phyloP scores from a whole-genome alignment of 352 stramenopile genomes.

The Blastocystis sp. region DNA sequence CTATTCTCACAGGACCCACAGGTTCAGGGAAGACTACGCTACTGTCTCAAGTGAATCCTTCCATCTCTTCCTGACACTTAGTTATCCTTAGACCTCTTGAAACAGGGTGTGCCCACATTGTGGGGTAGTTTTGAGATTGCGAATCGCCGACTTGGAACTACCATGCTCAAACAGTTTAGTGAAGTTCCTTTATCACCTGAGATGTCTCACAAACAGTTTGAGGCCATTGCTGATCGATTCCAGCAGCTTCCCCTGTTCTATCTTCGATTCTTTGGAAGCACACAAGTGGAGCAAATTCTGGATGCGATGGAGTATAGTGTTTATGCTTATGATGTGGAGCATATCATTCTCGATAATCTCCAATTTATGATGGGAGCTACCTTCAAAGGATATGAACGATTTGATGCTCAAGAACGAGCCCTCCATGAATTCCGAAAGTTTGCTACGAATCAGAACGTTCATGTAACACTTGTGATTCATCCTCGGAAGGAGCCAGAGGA shows the following conservation, averaged over 20 bases:
- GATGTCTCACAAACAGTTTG: conserved; percentile 64
- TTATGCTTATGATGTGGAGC: conserved; percentile 92
- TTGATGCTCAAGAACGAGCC: conserved; percentile 76
- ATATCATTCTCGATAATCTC: conserved; percentile 98
- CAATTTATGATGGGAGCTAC: conserved; percentile 92
- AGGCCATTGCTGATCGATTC: conserved; percentile 76
- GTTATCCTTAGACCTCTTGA: conserved; percentile 79
- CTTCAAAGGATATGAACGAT: conserved; percentile 70
- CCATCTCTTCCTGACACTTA: conserved; percentile 63
- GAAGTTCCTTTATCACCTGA: conserved; percentile 15
- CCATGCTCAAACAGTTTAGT: conserved; percentile 87
- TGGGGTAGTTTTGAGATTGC: conserved; percentile 99
- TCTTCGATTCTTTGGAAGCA: conserved; percentile 93
- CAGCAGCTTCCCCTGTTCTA: conserved; percentile 91
- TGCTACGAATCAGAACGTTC: conserved; percentile 90
- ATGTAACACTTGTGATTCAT: conserved; percentile 95
- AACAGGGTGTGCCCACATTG: conserved; percentile 88
- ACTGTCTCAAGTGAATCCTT: conserved; percentile 71
- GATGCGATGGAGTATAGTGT: conserved; percentile 96
- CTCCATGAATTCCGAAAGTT: conserved; percentile 79
- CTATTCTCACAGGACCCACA: conserved; percentile 91
- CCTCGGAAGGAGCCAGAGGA: conserved; percentile 93
- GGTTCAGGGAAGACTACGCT: conserved; percentile 87
- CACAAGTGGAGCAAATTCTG: conserved; percentile 76
- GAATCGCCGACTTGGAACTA: conserved; percentile 89